A percentile compares a stretch with the other conserved stretches of the same genome.
Conservation (phyloP, 345 rosid genomes). For the Moricandia moricandioides region DNA sequence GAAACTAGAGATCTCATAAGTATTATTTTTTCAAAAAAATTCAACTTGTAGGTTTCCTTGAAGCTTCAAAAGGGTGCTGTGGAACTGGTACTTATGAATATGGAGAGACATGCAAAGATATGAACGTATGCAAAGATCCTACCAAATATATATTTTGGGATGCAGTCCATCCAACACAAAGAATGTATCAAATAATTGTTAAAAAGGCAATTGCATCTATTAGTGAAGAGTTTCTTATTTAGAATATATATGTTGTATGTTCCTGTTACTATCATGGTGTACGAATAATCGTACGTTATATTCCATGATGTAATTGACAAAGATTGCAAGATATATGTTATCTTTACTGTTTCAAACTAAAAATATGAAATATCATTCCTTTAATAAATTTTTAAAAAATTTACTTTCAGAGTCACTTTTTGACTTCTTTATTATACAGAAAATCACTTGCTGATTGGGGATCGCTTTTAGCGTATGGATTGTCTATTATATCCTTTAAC, state of each 20-base stretch:
- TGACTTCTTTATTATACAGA: no score
- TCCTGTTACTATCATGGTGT: neutral
- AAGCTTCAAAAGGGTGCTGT: slow-evolving; percentile 65
- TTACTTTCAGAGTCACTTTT: no score
- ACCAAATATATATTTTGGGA: slow-evolving; percentile 76
- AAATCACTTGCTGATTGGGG: no score
- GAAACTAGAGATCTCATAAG: neutral
- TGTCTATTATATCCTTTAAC: no score
- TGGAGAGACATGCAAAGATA: slow-evolving; percentile 66
- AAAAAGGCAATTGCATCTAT: slow-evolving; percentile 45
- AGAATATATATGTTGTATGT: neutral
- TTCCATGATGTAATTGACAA: neutral
- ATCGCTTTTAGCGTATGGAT: no score
- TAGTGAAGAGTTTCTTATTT: slow-evolving; percentile 28
- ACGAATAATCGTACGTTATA: neutral
- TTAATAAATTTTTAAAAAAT: neutral
- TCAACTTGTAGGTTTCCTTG: slow-evolving; percentile 49
- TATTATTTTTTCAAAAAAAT: neutral
- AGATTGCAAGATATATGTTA: neutral
- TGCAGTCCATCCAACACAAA: slow-evolving; percentile 79
- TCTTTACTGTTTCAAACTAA: neutral
- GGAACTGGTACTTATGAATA: slow-evolving; percentile 71
- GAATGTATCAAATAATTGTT: slow-evolving; percentile 67
- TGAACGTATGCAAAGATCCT: slow-evolving; percentile 58
- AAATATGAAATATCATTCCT: neutral